phyloP scores from a whole-genome alignment of 2,329 filamentous ascomycete species.

The Pseudocercospora ulei region DNA sequence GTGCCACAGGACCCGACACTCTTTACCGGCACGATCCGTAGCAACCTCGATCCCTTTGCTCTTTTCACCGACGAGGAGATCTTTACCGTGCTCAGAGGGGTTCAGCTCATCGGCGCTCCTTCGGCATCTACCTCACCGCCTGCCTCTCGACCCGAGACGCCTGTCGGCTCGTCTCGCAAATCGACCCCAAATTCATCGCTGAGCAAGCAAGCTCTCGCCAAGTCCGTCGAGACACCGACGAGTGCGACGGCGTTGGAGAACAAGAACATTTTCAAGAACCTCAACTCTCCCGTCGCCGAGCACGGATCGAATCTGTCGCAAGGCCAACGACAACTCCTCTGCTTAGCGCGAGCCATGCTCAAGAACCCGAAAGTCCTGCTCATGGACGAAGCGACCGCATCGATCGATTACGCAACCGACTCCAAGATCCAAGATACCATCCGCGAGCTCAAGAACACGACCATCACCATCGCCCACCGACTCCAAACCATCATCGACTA shows the following conservation, averaged over 20 bases:
- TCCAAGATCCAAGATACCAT: conserved; percentile 94
- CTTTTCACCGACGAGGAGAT: conserved; percentile 84
- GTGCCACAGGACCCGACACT: conserved; percentile 94
- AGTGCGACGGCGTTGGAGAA: conserved; percentile 53
- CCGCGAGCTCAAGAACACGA: conserved; percentile 80
- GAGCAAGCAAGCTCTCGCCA: conserved; percentile 26
- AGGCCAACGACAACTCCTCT: conserved; percentile 88
- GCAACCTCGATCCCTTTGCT: conserved; percentile 85
- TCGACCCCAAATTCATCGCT: conserved; percentile 25
- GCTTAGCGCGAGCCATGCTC: conserved; percentile 82
- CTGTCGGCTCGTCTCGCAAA: conserved; percentile 21
- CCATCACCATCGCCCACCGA: conserved; percentile 91
- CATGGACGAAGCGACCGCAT: conserved; percentile 98
- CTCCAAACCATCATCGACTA: conserved; percentile 97
- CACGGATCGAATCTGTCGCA: conserved; percentile 92
- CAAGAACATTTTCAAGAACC: conserved; percentile 88
- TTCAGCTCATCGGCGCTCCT: conserved; percentile 65
- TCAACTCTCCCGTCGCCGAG: conserved; percentile 73
- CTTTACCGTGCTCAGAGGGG: conserved; percentile 72
- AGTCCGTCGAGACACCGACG: conserved; percentile 33
- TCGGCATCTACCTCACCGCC: conserved; percentile 39
- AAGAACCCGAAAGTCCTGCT: conserved; percentile 88
- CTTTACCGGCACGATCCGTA: conserved; percentile 84
- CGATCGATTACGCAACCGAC: conserved; percentile 93
- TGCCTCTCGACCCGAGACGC: conserved; percentile 33